A percentile compares a stretch with the other conserved stretches of the same genome.
Conservation (phyloP, 1,284 basidiomycete genomes). For the Polyporus tsugae region DNA sequence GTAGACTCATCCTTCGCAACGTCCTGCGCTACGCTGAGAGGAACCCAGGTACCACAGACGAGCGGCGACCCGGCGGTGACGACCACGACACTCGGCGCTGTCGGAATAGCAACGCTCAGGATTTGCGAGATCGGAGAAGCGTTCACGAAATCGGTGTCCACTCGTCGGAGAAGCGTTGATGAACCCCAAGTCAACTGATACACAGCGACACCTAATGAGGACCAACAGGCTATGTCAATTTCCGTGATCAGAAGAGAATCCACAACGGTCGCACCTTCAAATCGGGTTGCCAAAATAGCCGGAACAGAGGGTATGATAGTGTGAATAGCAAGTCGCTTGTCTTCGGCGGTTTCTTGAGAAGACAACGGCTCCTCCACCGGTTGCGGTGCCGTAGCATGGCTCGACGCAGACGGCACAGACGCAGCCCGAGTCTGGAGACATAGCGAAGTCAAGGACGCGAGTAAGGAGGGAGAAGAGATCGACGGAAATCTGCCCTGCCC, state of each 20-base stretch:
- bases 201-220: conserved; percentile 66
- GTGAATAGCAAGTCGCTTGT: conserved; percentile 53
- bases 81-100: conserved; percentile 49
- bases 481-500: conserved; percentile 26
- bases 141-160: conserved; percentile 80
- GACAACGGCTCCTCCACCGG: neutral
- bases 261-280: conserved; percentile 63
- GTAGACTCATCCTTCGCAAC: conserved; percentile 55
- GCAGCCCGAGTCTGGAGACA: conserved; percentile 29
- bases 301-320: conserved; percentile 68
- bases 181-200: conserved; percentile 69
- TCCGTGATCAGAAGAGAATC: conserved; percentile 9
- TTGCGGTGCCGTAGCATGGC: conserved; percentile 11
- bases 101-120: conserved; percentile 48
- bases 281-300: conserved; percentile 66
- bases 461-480: conserved; percentile 34
- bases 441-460: conserved; percentile 36
- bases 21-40: conserved; percentile 62
- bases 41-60: conserved; percentile 71
- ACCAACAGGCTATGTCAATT: conserved; percentile 15
- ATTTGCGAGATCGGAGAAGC: conserved; percentile 62
- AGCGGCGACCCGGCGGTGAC: conserved; percentile 56
- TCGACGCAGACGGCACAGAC: conserved; percentile 15
- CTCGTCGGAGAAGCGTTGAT: conserved; percentile 64
- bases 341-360: conserved; percentile 14